A percentile compares a stretch with the other conserved stretches of the same genome.
Evolutionary conservation across 257 asterid genomes (phyloP).

Genomic region (Cinchona pubescens): DNA sequence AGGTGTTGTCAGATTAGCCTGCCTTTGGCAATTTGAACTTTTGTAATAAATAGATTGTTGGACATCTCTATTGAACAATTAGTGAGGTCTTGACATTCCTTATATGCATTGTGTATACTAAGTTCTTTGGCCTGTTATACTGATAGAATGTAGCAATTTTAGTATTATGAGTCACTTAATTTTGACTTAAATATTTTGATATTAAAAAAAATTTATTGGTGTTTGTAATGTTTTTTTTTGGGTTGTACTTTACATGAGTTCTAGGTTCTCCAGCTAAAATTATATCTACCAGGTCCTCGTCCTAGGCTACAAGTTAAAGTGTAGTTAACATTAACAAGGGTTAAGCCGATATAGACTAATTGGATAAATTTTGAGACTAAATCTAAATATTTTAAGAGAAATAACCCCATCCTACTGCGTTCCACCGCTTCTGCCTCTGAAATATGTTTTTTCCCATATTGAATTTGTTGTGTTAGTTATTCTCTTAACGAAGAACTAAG

Average conservation of each 20-base stretch:
- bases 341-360: not conserved
- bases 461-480: not conserved
- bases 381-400: not conserved
- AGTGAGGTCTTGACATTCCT: not conserved
- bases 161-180: constrained; percentile 2
- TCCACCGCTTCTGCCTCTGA: not conserved
- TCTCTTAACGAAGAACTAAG: not conserved
- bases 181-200: not conserved
- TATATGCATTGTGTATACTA: not conserved
- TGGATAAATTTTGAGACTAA: no score
- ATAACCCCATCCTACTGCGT: not conserved
- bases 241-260: constrained; percentile 87
- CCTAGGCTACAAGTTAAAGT: constrained; percentile 29
- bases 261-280: constrained; percentile 94
- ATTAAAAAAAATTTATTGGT: constrained; percentile 12
- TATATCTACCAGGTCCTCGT: no score
- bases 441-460: not conserved
- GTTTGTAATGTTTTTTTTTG: constrained; percentile 24
- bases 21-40: not conserved
- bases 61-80: not conserved
- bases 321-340: not conserved
- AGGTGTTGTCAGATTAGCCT: not conserved
- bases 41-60: not conserved
- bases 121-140: not conserved
- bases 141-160: not conserved